Evolutionary conservation across 345 rosid species (phyloP), one percentile per base, ranked within the genome.

Genomic region (Anacardium occidentale): DNA sequence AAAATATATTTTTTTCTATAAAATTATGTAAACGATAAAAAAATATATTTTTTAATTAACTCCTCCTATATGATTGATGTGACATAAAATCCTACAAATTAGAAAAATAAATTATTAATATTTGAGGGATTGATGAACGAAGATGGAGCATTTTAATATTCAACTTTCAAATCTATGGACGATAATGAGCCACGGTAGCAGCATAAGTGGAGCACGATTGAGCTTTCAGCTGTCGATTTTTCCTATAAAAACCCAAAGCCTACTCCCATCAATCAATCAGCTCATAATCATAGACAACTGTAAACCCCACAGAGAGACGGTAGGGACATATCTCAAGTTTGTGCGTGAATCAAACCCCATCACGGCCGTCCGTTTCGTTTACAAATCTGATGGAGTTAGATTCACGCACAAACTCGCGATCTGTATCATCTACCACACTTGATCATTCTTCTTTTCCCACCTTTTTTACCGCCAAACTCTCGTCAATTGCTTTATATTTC

Each of bases 351-450:
- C 79, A 25, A 66, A 69, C 71, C 45, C 70, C 76, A 75, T 77
- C 78, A 5, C 18, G 13, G 53, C 83, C 78, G 83, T 74, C 60
- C 45, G 29, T 14, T 45, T 6, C 0, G 1, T 1, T 15, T 13
- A 8, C 20, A 4, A 22, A 71, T 59, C 66, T 2, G 55, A 40
- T 13, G 78, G 71, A 12, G 77, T 75, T 75, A 70, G 87, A 79
- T 77, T 81, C 75, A 75, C 81, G 79, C 83, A 74, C 79, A 75
- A 79, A 75, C 80, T 75, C 75, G 66, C 11, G 73, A 79, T 79
- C 32, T 29, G 77, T 54, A 67, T 69, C 66, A 14, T 66, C 68
- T 7, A 40, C n/a, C 11, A 63, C 75, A 64, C 73, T 56, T 10
- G 14, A 5, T 3, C 26, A 52, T 22, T 5, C 72, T 44, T 51